Conservation (phyloP, 805 yeast species). For the Brettanomyces naardenensis region DNA sequence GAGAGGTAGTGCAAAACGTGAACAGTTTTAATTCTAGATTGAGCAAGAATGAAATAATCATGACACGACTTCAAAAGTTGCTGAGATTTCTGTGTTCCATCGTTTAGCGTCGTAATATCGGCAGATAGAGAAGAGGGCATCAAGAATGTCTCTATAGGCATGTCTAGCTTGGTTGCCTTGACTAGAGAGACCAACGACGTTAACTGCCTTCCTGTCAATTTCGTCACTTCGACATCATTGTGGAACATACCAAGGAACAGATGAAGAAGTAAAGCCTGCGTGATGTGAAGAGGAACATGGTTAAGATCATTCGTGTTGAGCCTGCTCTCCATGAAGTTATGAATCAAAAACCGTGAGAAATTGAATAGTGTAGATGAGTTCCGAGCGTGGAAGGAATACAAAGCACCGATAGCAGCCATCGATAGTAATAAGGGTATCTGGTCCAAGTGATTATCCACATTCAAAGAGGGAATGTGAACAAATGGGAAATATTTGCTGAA, state of each 20-base stretch:
- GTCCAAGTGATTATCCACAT: conserved; percentile 39
- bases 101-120: conserved; percentile 11
- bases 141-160: conserved; percentile 38
- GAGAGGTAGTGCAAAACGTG: conserved; percentile 43
- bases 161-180: conserved; percentile 42
- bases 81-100: conserved; percentile 13
- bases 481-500: conserved; percentile 81
- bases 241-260: conserved; percentile 50
- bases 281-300: conserved; percentile 48
- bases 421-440: conserved; percentile 63
- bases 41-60: conserved; percentile 47
- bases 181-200: conserved; percentile 47
- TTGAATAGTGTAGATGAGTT: conserved; percentile 68
- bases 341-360: conserved; percentile 58
- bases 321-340: conserved; percentile 52
- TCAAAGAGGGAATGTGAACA: conserved; percentile 62
- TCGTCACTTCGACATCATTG: conserved; percentile 42
- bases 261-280: conserved; percentile 48
- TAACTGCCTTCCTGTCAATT: conserved; percentile 43
- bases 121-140: conserved; percentile 32
- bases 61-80: conserved; percentile 31
- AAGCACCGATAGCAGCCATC: conserved; percentile 84
- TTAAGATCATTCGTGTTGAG: conserved; percentile 37
- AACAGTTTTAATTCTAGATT: conserved; percentile 47
- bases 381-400: conserved; percentile 71